A percentile compares a stretch with the other conserved stretches of the same genome.
Conservation (phyloP, 164 flowering plant genomes). For the Tetrastigma voinierianum region DNA sequence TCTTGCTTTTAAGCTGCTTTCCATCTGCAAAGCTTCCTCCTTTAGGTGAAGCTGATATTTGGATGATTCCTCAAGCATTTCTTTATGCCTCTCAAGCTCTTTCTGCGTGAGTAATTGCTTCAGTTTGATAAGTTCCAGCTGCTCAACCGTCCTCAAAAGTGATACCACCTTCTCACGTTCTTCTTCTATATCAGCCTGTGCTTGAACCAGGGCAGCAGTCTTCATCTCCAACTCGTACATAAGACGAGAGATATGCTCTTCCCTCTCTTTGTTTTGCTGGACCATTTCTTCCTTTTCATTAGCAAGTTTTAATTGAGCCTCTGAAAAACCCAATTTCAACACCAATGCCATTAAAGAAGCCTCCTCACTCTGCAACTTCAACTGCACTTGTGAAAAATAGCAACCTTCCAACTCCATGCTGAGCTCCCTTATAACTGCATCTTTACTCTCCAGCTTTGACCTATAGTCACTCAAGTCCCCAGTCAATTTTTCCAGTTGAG, state of each 20-base stretch:
- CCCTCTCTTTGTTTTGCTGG: conserved; percentile 16
- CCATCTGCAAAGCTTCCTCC: conserved; percentile 26
- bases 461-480: conserved; percentile 29
- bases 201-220: conserved; percentile 25
- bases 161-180: conserved; percentile 26
- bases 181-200: conserved; percentile 26
- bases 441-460: conserved; percentile 25
- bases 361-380: conserved; percentile 54
- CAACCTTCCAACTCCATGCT: conserved; percentile 32
- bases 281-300: conserved; percentile 15
- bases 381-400: conserved; percentile 23
- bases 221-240: conserved; percentile 38
- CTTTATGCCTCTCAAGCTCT: conserved; percentile 38
- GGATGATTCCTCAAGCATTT: conserved; percentile 36
- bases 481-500: conserved; percentile 25
- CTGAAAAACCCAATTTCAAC: conserved; percentile 34
- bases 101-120: conserved; percentile 23
- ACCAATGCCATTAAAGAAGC: conserved; percentile 35
- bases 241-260: conserved; percentile 18
- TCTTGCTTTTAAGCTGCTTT: conserved; percentile 18
- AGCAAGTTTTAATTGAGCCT: conserved; percentile 30
- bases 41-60: conserved; percentile 20
- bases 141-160: conserved; percentile 21
- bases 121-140: conserved; percentile 16
- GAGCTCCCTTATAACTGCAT: conserved; percentile 17